Evolutionary conservation across 441 rosid species (phyloP).

Genomic region (Brassica balearica): DNA sequence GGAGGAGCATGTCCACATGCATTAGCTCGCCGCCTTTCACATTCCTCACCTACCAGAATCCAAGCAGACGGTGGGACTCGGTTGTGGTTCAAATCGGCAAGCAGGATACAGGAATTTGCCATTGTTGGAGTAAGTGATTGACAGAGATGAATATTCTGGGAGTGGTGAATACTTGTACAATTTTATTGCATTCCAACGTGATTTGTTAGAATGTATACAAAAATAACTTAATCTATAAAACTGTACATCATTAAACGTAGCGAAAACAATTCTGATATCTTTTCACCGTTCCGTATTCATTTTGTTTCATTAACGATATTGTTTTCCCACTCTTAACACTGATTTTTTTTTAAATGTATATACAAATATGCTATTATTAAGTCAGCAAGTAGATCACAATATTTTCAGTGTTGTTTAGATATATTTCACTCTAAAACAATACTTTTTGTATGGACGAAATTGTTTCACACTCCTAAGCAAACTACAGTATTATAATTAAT

Average conservation of each 20-base stretch:
- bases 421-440: neutral
- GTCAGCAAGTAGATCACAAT: neutral
- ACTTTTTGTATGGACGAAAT: constrained; percentile 2
- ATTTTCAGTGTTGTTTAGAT: neutral
- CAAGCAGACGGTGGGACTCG: no score
- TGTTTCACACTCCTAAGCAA: constrained; percentile 34
- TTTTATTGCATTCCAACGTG: neutral
- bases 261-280: neutral
- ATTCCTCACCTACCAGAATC: no score
- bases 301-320: neutral
- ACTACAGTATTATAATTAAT: constrained; percentile 21
- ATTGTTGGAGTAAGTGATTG: no score
- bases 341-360: neutral
- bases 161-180: neutral
- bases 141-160: no score
- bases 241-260: neutral
- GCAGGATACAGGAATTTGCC: no score
- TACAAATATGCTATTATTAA: neutral
- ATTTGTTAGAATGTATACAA: neutral
- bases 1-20: no score
- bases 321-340: neutral
- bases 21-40: no score
- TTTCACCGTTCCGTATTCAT: neutral
- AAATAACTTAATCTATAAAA: neutral
- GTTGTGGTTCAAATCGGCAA: no score